Conservation (phyloP, 805 yeast species). For the Saccharomyces kudriavzevii region DNA sequence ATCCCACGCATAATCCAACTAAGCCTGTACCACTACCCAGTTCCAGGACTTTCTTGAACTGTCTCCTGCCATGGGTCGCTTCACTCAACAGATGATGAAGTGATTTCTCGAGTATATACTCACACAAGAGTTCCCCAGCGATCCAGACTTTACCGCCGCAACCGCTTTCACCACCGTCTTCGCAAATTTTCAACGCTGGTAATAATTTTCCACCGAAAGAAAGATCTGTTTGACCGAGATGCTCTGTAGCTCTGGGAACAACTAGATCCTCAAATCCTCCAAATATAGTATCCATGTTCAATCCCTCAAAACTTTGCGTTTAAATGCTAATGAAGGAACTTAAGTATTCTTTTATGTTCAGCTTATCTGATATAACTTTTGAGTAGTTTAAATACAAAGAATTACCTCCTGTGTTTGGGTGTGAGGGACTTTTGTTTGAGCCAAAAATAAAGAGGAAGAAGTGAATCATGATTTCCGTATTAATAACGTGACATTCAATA, state of each 20-base stretch:
- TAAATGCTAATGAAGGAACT: no score
- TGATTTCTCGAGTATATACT: slow-evolving; percentile 34
- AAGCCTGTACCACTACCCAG: slow-evolving; percentile 55
- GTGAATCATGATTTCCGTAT: background rate
- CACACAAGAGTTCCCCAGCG: slow-evolving; percentile 48
- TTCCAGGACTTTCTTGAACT: slow-evolving; percentile 35
- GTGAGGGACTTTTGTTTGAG: background rate
- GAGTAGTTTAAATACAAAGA: background rate
- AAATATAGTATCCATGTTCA: slow-evolving; percentile 11
- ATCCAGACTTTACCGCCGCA: slow-evolving; percentile 62
- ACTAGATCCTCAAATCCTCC: slow-evolving; percentile 12
- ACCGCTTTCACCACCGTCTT: slow-evolving; percentile 52
- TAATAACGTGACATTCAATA: background rate
- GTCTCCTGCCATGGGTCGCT: slow-evolving; percentile 6
- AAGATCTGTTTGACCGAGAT: slow-evolving; percentile 33
- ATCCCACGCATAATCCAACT: slow-evolving; percentile 37
- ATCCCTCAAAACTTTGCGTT: background rate
- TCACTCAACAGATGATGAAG: slow-evolving; percentile 4
- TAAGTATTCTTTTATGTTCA: background rate
- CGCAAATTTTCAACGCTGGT: slow-evolving; percentile 35
- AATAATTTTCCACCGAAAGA: slow-evolving; percentile 34
- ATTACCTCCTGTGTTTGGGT: background rate
- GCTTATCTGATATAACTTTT: background rate
- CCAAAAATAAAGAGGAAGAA: background rate
- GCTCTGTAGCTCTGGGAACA: slow-evolving; percentile 15